phyloP scores from a whole-genome alignment of 2,329 filamentous ascomycete species.

The Aspergillus sp. region DNA sequence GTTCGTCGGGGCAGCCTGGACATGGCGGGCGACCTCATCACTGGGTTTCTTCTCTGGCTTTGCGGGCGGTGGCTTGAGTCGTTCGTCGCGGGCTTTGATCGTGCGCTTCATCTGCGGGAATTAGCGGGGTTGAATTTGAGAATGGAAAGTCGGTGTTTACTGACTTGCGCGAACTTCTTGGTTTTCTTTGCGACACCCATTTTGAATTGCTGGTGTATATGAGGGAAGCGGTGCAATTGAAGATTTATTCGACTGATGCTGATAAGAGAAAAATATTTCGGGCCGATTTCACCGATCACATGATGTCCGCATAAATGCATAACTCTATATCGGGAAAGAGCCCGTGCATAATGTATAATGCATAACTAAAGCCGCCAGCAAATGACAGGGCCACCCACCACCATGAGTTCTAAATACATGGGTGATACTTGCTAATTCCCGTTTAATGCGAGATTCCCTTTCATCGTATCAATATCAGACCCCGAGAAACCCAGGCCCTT shows the following conservation, averaged over 20 bases:
- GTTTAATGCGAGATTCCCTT: constrained; percentile 18
- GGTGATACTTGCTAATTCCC: too few species aligned
- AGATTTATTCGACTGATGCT: background rate
- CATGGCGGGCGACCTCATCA: constrained; percentile 16
- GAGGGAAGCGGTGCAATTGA: background rate
- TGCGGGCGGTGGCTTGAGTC: constrained; percentile 18
- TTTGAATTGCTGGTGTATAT: constrained; percentile 2
- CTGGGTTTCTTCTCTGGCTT: constrained; percentile 14
- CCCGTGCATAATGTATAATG: background rate
- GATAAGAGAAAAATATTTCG: constrained; percentile 6
- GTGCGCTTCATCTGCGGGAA: constrained; percentile 23
- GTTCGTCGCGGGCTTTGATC: constrained; percentile 21
- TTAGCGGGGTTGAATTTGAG: constrained; percentile 39
- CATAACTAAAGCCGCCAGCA: background rate
- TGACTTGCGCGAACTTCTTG: constrained; percentile 84
- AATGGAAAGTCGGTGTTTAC: constrained; percentile 38
- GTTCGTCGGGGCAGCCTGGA: constrained; percentile 63
- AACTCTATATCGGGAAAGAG: background rate
- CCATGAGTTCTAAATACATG: too few species aligned
- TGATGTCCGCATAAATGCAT: background rate
- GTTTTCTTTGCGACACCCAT: constrained; percentile 93
- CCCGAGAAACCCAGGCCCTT: constrained; percentile 23
- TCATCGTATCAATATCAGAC: constrained; percentile 22
- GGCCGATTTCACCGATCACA: background rate
- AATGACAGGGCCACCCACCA: too few species aligned